Evolutionary conservation across 2,329 filamentous ascomycete genomes (phyloP), one percentile per base, ranked within the genome.

Genomic region (Chrysoporthe austroafricana): DNA sequence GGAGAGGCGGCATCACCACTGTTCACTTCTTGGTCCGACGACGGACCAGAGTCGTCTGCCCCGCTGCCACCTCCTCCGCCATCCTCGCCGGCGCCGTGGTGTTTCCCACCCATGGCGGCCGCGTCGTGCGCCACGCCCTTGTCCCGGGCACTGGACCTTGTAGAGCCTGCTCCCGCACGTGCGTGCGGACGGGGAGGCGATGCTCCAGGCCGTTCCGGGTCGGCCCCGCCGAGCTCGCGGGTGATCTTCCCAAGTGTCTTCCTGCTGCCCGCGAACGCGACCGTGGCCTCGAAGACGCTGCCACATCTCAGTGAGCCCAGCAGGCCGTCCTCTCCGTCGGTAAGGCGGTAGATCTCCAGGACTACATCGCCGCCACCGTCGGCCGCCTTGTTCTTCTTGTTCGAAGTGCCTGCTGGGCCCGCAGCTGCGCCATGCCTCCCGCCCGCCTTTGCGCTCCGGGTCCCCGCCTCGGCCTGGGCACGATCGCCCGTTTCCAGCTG

Each of bases 271-370:
- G 71, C 67, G 59, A 74, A 67, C 26, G 72, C 63, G 7, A 73
- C 69, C 4, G 71, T 69, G 5, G 71, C 71, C 26, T 67, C 67
- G 13, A 70, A 60, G 16, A 63, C 63, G 44, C 58, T 63, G 4
- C 52, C 66, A 18, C 52, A 62, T 36, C 56, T 61, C 63, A 70
- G 58, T 1, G 66, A 63, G 26, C 73, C 73, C 13, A 73, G 32
- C 9, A 74, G 43, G 7, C 73, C 71, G 14, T 71, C 50, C 39
- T 73, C 71, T 32, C 70, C 66, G 1, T 64, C 66, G 1, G 72
- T 73, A 2, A 73, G 63, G 16, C 73, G 69, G 68, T 69, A 72
- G 21, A 74, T 65, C 16, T 74, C 71, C n/a, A 74, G 57, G 4
- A 63, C 62, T 3, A 70, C 59, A 21, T 67, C 67, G 43, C 64